Evolutionary conservation across 2,329 filamentous ascomycete genomes (phyloP).

Genomic region (Alternaria sp.): DNA sequence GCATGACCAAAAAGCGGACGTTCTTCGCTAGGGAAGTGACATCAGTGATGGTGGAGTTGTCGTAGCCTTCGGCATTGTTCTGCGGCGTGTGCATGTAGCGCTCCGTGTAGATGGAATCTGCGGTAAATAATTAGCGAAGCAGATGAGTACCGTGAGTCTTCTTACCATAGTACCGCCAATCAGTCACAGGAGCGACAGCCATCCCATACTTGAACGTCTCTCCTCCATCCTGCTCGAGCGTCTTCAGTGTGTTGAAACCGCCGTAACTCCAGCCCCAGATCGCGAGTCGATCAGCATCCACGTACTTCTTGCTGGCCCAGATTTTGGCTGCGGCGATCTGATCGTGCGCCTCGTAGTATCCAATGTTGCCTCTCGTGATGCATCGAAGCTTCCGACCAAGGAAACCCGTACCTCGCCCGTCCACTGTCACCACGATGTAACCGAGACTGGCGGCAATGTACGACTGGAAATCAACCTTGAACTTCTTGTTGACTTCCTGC

Average conservation of each 20-base stretch:
- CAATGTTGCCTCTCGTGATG: slow-evolving; percentile 81
- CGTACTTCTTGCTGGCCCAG: slow-evolving; percentile 81
- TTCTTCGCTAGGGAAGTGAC: slow-evolving; percentile 74
- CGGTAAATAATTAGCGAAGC: not conserved
- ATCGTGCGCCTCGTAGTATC: slow-evolving; percentile 83
- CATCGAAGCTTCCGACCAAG: slow-evolving; percentile 85
- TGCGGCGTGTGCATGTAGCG: slow-evolving; percentile 97
- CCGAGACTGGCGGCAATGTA: slow-evolving; percentile 85
- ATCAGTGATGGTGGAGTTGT: slow-evolving; percentile 75
- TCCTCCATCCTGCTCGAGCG: slow-evolving; percentile 88
- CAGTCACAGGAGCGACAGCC: slow-evolving; percentile 97
- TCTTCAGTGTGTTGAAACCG: slow-evolving; percentile 94
- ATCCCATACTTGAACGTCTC: slow-evolving; percentile 94
- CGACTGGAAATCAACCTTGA: slow-evolving; percentile 85
- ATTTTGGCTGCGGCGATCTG: slow-evolving; percentile 89
- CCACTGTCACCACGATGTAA: slow-evolving; percentile 93
- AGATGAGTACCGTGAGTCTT: not conserved
- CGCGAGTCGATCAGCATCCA: slow-evolving; percentile 80
- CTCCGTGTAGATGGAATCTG: slow-evolving; percentile 89
- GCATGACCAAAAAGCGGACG: slow-evolving; percentile 92
- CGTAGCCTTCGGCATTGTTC: slow-evolving; percentile 79
- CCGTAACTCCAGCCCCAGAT: slow-evolving; percentile 99
- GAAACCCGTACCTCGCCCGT: slow-evolving; percentile 91
- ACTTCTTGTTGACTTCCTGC: slow-evolving; percentile 81
- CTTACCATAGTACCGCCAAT: slow-evolving; percentile 87